These are phyloP conservation scores for Cladosporium cucumerinum DNA, from an alignment of 2,329 filamentous ascomycete genomes.

Conservation along the genomic window DNA sequence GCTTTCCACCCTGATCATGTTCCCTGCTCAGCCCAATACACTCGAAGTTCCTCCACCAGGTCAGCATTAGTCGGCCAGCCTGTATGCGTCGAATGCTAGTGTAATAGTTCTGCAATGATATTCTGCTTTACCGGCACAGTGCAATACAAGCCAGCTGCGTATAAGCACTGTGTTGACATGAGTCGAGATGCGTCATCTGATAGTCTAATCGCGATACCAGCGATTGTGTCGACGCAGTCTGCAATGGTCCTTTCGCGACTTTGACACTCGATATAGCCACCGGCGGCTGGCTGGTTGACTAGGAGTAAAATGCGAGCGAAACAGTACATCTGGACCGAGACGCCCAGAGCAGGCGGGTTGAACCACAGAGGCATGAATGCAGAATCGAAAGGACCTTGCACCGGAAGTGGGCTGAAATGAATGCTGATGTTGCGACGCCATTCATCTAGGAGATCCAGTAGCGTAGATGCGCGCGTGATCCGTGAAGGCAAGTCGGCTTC, in stretches of 20 bases:
- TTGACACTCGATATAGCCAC: constrained; percentile 49
- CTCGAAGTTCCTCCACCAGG: constrained; percentile 27
- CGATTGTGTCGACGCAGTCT: constrained; percentile 49
- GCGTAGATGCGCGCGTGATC: constrained; percentile 40
- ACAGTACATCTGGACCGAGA: constrained; percentile 52
- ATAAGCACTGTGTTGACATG: constrained; percentile 45
- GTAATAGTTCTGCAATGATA: constrained; percentile 39
- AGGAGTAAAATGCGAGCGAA: constrained; percentile 54
- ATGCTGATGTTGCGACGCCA: constrained; percentile 48
- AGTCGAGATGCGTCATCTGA: constrained; percentile 42
- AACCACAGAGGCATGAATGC: constrained; percentile 52
- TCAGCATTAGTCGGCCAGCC: constrained; percentile 41
- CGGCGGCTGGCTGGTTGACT: constrained; percentile 51
- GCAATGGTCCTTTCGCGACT: constrained; percentile 44
- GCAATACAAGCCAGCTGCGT: constrained; percentile 42
- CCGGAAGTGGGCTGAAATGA: constrained; percentile 44
- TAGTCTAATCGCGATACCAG: constrained; percentile 49
- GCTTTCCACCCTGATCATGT: not conserved
- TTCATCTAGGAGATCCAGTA: constrained; percentile 50
- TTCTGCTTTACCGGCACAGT: constrained; percentile 38
- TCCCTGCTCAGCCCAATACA: constrained; percentile 24
- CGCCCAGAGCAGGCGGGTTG: constrained; percentile 45
- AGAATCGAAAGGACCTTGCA: constrained; percentile 39
- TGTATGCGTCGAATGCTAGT: constrained; percentile 38
- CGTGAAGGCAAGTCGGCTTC: constrained; percentile 42